Base-by-base conservation (phyloP, 768 basidiomycete genomes). In the Agaricus bisporus region DNA sequence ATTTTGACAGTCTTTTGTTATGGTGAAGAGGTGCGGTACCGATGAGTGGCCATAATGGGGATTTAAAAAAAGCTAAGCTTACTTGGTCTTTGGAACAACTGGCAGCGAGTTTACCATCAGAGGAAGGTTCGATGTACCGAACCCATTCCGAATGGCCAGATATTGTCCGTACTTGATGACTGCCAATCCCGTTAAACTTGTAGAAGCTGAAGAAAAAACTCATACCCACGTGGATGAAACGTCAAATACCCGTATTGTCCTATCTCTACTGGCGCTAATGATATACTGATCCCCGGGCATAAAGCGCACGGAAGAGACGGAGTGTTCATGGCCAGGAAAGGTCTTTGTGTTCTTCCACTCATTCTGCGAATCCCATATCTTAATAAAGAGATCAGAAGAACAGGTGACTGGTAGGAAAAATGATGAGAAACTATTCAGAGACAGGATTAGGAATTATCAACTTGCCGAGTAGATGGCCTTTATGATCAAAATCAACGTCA, bases 61-160 rank as follows among this genome's bases (percentile, higher is more conserved):
- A 36, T 12, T 17, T 39, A 37, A 55, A 14, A 14, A 51, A 35
- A 26, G 35, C 12, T 4, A 45, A 32, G 65, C 81, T 42, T 63
- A 92, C 93, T 64, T 94, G 90, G 69, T 95, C 93, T 64, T 86
- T 91, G 15, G 89, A 92, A 56, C 87, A 86, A 63, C 87, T 93
- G 28, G 86, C 80, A 37, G 92, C 70, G 59, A 88, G 71, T 57
- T 79, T 76, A 22, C 88, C 90, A 61, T 95, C 92, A 42, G 76
- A 75, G 11, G 81, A 84, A 5, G 85, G 85, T 41, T 78, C 62
- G 3, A 78, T 79, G 48, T 72, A 78, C 49, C 92, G 82, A 15
- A 95, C 88, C 93, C 93, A 95, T 59, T 94, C 90, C 10, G 79
- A 71, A 65, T 95, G 91, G 10, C 90, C 83, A 52, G 70, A 61